Evolutionary conservation across 208 protist genomes (phyloP), one percentile per base, ranked within the genome.

Genomic region (Wallacemonas rigidus): DNA sequence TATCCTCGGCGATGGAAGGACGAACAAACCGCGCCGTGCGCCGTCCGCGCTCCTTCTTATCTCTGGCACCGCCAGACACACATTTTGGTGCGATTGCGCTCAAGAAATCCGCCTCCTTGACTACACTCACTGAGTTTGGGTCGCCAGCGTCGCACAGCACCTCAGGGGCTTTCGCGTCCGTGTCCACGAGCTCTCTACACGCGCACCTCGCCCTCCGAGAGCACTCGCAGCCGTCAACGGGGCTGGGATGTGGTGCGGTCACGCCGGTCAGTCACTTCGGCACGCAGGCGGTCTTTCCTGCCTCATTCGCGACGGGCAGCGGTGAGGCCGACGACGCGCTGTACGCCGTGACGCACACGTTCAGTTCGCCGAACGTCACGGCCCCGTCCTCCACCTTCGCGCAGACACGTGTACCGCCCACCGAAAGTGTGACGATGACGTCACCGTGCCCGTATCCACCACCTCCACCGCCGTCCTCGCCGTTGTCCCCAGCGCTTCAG

Each of bases 181-280:
- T 26, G 26, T 26, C 26, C 26, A 26, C 26, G 26, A 26, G 26
- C 26, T 26, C 26, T 26, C 26, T 26, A 26, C 26, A 26, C 26
- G 26, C 0, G 26, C 5, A 7, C 53, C 14, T 17, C 53, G 53
- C 14, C 11, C 45, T 6, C 45, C 45, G 45, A 50, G 45, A 12
- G 12, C 45, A 12, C 45, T 50, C 45, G 45, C 6, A 26, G 15
- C 17, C 53, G 0, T 57, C 53, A 6, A 6, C 15, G 6, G 53
- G 53, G 11, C 14, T 6, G 6, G 14, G 53, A 36, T 41, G 5
- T 17, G 12, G 60, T 15, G 5, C 15, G 40, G 15, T 7, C 40
- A 48, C 60, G 60, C 26, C 60, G n/a, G 14, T 44, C n/a, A 26
- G 8, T 38, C 60, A 65, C 15, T 65, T 65, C 36, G 60, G 60